A percentile compares a stretch with the other conserved stretches of the same genome.
These are phyloP conservation scores for Botrytis fabae DNA, from an alignment of 2,329 filamentous ascomycete genomes.

Conservation along the genomic window DNA sequence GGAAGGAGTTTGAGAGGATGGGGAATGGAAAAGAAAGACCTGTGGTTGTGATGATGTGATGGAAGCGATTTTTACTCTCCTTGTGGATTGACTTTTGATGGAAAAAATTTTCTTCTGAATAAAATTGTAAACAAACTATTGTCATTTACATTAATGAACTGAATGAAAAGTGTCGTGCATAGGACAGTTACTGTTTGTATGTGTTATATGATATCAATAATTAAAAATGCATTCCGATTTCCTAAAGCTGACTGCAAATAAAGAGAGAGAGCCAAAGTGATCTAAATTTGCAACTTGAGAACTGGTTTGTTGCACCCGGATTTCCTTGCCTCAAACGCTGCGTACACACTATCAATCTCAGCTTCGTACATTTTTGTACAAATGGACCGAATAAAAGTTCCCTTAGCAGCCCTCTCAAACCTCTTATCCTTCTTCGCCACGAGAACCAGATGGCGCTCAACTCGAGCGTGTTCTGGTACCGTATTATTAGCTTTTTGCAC, in stretches of 20 bases:
- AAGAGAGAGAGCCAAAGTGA: fast-evolving
- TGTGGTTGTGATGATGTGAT: neutral
- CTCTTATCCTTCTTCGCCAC: constrained; percentile 24
- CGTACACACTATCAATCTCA: constrained; percentile 38
- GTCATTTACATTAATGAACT: fast-evolving
- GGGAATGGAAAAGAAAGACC: neutral
- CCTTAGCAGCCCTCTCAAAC: constrained; percentile 28
- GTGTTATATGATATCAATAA: neutral
- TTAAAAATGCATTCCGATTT: neutral
- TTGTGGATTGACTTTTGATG: neutral
- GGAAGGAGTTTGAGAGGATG: neutral
- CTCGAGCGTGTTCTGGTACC: constrained; percentile 29
- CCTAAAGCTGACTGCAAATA: neutral
- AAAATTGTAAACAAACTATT: neutral
- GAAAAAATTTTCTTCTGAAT: neutral
- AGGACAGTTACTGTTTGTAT: neutral
- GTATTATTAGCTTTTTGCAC: constrained; percentile 27
- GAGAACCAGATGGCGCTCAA: constrained; percentile 26
- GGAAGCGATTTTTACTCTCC: neutral
- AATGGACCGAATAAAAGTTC: constrained; percentile 22
- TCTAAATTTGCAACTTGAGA: neutral
- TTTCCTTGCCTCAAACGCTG: neutral
- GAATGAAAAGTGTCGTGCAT: fast-evolving
- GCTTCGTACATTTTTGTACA: neutral
- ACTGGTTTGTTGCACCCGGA: fast-evolving